Evolutionary conservation across 2,329 filamentous ascomycete species (phyloP).

Genomic region (Penicillium sp.): DNA sequence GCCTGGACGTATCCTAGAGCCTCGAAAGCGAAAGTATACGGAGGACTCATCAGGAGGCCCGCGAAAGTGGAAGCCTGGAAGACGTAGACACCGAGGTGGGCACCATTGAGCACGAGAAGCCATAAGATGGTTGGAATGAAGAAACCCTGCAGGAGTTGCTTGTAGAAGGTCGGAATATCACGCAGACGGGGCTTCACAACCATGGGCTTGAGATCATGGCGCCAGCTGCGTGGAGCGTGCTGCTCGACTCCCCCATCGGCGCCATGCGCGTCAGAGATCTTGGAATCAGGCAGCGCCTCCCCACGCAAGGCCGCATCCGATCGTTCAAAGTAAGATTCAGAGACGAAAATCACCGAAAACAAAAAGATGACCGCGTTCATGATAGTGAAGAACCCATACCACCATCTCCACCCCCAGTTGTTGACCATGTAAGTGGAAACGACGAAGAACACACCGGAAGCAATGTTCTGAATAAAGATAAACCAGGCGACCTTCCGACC

Average conservation of each 20-base stretch:
- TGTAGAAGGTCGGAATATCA: conserved; percentile 21
- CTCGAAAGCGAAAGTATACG: conserved; percentile 16
- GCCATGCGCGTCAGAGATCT: neutral
- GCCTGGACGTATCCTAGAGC: conserved; percentile 23
- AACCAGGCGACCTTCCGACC: conserved; percentile 24
- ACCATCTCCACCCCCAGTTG: conserved; percentile 24
- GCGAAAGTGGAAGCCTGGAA: conserved; percentile 20
- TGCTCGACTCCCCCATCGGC: neutral
- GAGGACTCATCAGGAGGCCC: conserved; percentile 15
- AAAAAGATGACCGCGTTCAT: conserved; percentile 21
- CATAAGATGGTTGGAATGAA: conserved; percentile 19
- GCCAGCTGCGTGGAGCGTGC: conserved; percentile 17
- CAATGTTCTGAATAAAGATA: conserved; percentile 22
- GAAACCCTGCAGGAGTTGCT: conserved; percentile 18
- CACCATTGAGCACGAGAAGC: conserved; percentile 23
- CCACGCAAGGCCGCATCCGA: conserved; percentile 15
- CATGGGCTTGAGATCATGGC: conserved; percentile 17
- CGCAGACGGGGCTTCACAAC: conserved; percentile 9
- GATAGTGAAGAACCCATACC: conserved; percentile 24
- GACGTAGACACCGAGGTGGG: conserved; percentile 21
- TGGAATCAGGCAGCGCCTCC: conserved; percentile 4
- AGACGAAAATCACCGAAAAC: conserved; percentile 15
- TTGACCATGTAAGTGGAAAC: conserved; percentile 23
- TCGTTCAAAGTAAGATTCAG: conserved; percentile 18
- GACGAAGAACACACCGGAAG: conserved; percentile 18